Evolutionary conservation across 257 asterid species (phyloP).

Genomic region (Oldenlandia corymbosa): DNA sequence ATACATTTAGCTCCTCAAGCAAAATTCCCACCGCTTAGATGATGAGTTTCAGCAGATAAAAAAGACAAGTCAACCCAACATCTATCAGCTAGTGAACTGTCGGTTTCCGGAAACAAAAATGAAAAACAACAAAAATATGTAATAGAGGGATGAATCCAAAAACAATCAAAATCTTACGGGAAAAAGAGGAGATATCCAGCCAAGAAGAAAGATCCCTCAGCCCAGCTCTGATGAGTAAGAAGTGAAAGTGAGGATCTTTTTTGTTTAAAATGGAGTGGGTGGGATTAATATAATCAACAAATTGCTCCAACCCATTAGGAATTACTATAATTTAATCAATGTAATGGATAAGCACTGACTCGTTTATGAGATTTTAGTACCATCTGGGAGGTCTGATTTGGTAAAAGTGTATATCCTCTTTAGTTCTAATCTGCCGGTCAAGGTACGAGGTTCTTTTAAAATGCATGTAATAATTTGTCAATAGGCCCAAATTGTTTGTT

Average conservation of each 20-base stretch:
- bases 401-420: no score
- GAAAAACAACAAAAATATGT: background rate
- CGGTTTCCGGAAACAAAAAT: no score
- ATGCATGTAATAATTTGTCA: no score
- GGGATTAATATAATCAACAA: background rate
- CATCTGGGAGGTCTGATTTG: no score
- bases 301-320: background rate
- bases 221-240: background rate
- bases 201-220: background rate
- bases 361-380: background rate
- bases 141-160: background rate
- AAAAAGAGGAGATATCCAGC: background rate
- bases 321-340: background rate
- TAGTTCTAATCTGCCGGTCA: no score
- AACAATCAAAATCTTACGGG: background rate
- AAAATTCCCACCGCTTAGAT: background rate
- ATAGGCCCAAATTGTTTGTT: no score
- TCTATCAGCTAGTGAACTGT: background rate
- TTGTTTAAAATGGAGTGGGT: no score
- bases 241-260: background rate
- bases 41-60: background rate
- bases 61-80: background rate
- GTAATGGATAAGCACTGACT: slow-evolving; percentile 9
- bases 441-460: no score
- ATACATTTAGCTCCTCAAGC: background rate